Base-by-base conservation (phyloP, 23 red algal genomes). In the Gracilaria domingensis region DNA sequence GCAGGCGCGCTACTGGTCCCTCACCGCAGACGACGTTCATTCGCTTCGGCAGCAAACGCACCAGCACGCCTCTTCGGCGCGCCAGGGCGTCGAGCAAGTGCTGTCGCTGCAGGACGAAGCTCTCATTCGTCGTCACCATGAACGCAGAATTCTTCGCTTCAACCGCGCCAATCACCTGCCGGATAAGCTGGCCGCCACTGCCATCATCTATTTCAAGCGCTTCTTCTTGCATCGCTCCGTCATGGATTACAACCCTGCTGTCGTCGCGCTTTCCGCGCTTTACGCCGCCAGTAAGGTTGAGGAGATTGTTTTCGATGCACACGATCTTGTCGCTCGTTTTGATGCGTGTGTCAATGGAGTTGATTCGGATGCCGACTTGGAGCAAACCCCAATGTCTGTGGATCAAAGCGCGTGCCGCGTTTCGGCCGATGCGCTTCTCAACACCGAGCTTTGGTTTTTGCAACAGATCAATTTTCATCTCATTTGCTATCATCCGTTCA, bases 401-500 rank as follows among this genome's bases (percentile, higher is more conserved):
- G 61, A 79, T 47, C 30, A 70, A 26, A 44, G 72, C 25, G 50
- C 73, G 11, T 24, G 54, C 18, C 30, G 71, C 7, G 69, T 91
- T 0, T 45, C 75, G 9, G 86, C 62, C 12, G 81, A 87, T 49
- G 83, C 83, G 20, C 29, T 97, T 36, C 81, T 97, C 18, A 59
- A 54, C 13, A 79, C 74, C 29, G 95, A 97, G 79, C 75, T 97
- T 18, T 66, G 61, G 34, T 91, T 97, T 65, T 76, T 97, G 79
- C 78, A 92, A 61, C 48, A 55, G 66, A 69, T 97, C 37, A 55
- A 60, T 16, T 97, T 97, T 75, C 84, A 94, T 39, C 81, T 97
- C 17, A 67, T 94, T 33, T 97, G 95, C 59, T 93, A 82, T 56
- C 95, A 97, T 72, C 90, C 90, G 23, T 94, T 88, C 75, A 84